phyloP scores from a whole-genome alignment of 345 rosid genomes.

The Boechera stricta region DNA sequence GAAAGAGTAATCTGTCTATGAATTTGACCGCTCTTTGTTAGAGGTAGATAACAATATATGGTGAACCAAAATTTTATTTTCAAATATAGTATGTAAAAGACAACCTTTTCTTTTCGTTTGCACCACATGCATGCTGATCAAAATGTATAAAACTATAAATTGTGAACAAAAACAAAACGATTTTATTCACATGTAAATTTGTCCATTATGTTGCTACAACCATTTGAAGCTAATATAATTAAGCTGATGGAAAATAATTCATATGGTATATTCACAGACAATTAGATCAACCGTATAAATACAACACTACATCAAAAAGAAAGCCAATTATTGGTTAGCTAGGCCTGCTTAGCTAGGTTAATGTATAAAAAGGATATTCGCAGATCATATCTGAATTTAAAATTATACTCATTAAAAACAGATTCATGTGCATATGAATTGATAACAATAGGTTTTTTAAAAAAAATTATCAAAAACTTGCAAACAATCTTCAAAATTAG shows the following conservation, averaged over 20 bases:
- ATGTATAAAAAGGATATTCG: not conserved
- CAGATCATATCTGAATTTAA: not conserved
- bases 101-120: not conserved
- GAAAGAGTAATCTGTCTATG: not conserved
- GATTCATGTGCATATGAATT: slow-evolving; percentile 6
- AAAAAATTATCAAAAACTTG: not conserved
- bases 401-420: not conserved
- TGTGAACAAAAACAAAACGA: not conserved
- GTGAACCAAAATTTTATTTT: not conserved
- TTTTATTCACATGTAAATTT: not conserved
- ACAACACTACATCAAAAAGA: not conserved
- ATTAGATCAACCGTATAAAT: not conserved
- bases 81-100: not conserved
- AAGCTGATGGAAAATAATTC: not conserved
- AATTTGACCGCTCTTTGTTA: not conserved
- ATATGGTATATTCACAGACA: not conserved
- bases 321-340: not conserved
- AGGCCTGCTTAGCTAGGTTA: not conserved
- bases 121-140: not conserved
- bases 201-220: not conserved
- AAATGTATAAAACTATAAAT: not conserved
- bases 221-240: not conserved
- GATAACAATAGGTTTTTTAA: not conserved
- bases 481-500: not conserved
- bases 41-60: not conserved